Conservation (phyloP, 2,329 filamentous ascomycete species). For the Fusarium oligoseptatum region DNA sequence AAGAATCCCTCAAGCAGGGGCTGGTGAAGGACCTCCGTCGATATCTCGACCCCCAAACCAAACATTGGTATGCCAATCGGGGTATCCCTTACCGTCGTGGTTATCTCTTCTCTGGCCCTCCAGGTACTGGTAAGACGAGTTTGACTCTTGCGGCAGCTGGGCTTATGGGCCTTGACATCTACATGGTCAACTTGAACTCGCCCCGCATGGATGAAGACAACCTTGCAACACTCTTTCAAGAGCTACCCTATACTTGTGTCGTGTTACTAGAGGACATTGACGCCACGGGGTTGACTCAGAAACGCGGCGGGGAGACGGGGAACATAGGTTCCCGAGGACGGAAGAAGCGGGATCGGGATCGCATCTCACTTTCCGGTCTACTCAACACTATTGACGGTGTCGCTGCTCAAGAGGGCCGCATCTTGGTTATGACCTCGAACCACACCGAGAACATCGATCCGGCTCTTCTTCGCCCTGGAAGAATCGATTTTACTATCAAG, state of each 20-base stretch:
- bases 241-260: conserved; percentile 13
- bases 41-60: conserved; percentile 32
- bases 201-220: conserved; percentile 22
- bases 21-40: conserved; percentile 30
- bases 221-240: conserved; percentile 16
- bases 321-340: not conserved
- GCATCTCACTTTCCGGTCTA: conserved; percentile 66
- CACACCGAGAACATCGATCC: conserved; percentile 43
- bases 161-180: conserved; percentile 30
- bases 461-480: conserved; percentile 18
- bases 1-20: conserved; percentile 23
- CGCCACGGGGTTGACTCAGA: conserved; percentile 17
- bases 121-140: conserved; percentile 38
- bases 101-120: conserved; percentile 38
- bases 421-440: conserved; percentile 81
- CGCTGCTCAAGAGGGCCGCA: conserved; percentile 74
- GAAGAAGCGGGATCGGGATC: conserved; percentile 7
- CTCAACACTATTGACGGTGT: conserved; percentile 78
- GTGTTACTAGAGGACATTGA: conserved; percentile 35
- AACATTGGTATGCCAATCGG: conserved; percentile 32
- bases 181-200: conserved; percentile 32
- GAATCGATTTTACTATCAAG: conserved; percentile 23
- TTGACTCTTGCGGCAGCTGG: conserved; percentile 31
- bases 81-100: conserved; percentile 39
- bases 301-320: not conserved